Evolutionary conservation across 192 early-diverging fungal genomes (phyloP).

Genomic region (Backusella tarrabulga): DNA sequence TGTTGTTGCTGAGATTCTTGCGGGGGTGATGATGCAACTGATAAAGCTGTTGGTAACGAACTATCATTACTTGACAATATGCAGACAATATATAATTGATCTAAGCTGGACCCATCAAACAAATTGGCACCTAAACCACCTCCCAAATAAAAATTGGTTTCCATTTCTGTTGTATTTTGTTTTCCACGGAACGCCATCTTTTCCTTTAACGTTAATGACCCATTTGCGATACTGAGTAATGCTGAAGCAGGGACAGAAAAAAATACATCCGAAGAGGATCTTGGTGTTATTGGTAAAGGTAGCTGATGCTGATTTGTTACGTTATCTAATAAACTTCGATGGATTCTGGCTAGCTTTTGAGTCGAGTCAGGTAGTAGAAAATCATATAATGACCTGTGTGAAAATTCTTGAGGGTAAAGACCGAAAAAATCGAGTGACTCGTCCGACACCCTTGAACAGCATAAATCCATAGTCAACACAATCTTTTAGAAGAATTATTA

Average conservation of each 20-base stretch:
- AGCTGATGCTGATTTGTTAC: constrained; percentile 9
- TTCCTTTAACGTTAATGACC: constrained; percentile 43
- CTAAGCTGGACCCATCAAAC: constrained; percentile 35
- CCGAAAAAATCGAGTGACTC: constrained; percentile 47
- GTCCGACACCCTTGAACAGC: constrained; percentile 51
- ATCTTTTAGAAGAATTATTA: background rate
- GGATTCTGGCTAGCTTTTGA: constrained; percentile 28
- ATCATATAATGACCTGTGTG: constrained; percentile 45
- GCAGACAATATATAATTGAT: constrained; percentile 48
- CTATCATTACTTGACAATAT: background rate
- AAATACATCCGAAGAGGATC: constrained; percentile 28
- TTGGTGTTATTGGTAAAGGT: constrained; percentile 17
- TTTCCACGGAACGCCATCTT: constrained; percentile 40
- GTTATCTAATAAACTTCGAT: constrained; percentile 39
- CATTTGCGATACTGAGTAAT: constrained; percentile 30
- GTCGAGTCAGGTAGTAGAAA: constrained; percentile 38
- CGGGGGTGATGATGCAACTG: background rate
- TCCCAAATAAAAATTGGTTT: constrained; percentile 48
- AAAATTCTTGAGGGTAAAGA: constrained; percentile 50
- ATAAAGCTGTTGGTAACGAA: background rate
- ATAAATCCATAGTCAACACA: constrained; percentile 47
- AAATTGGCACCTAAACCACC: constrained; percentile 57
- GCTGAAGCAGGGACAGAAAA: constrained; percentile 24
- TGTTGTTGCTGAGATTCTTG: background rate
- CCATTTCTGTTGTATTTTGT: constrained; percentile 36